These are phyloP conservation scores for Sindora glabra DNA, from an alignment of 306 rosid species.

Conservation along the genomic window DNA sequence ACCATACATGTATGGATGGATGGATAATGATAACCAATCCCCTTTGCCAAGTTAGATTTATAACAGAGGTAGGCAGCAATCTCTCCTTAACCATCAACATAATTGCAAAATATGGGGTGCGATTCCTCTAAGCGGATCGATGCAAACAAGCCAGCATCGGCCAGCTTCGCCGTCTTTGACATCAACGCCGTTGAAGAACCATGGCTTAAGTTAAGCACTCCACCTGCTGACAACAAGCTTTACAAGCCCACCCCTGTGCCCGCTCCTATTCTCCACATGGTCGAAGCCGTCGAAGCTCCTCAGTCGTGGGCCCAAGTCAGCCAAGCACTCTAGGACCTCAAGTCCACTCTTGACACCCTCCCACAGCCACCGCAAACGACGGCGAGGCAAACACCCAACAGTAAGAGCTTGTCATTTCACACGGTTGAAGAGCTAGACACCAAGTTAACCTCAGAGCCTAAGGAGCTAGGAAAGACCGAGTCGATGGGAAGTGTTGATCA, in stretches of 20 bases:
- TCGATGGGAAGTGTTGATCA: background rate
- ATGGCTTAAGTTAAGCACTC: slow-evolving; percentile 45
- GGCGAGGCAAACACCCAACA: background rate
- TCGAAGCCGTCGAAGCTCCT: slow-evolving; percentile 57
- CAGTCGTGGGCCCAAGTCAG: slow-evolving; percentile 81
- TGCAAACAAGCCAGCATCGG: slow-evolving; percentile 57
- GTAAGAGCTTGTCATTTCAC: slow-evolving; percentile 60
- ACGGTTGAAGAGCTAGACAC: slow-evolving; percentile 70
- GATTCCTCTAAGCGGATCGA: slow-evolving; percentile 45
- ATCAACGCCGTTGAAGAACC: slow-evolving; percentile 77
- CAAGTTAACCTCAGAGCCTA: slow-evolving; percentile 24
- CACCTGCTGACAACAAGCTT: background rate
- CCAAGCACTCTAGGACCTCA: slow-evolving; percentile 56
- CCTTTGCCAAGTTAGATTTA: too few relatives aligned
- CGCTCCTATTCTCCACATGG: slow-evolving; percentile 52
- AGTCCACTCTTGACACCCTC: slow-evolving; percentile 22
- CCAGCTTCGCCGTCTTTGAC: slow-evolving; percentile 82
- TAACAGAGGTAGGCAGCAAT: too few relatives aligned
- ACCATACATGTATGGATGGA: too few relatives aligned
- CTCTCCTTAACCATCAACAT: background rate
- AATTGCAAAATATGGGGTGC: slow-evolving; percentile 53
- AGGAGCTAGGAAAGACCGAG: background rate
- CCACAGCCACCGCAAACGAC: background rate
- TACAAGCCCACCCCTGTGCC: slow-evolving; percentile 45
- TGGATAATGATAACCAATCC: too few relatives aligned